Base-by-base conservation (phyloP, 805 yeast species). In the Candida sonorensis region DNA sequence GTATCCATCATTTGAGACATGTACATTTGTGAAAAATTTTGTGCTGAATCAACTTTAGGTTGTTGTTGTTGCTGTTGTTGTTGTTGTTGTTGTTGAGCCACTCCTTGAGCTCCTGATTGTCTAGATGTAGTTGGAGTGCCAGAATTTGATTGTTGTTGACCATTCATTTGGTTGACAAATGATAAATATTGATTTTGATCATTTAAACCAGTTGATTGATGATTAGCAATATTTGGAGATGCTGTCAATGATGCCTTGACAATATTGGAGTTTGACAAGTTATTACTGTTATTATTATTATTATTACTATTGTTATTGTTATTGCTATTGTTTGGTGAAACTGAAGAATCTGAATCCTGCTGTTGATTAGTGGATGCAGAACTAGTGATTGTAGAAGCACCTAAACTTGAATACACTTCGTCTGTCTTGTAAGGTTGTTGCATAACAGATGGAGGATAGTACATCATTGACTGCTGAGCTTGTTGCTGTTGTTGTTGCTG, bases 401-500 rank as follows among this genome's bases (percentile, higher is more conserved):
- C 33, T 14, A 44, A 27, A 9, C 45, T 31, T 10, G 55, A 52
- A 29, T 47, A 44, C 17, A 44, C 18, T 24, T 47, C 51, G 25
- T 50, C 55, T n/a, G 49, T 32, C 26, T 50, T 50, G 32, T 41
- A 42, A 29, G 40, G 48, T 26, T 43, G 44, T 31, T 39, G 45
- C 35, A 37, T 36, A 40, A 38, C 26, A 28, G 32, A 34, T 16
- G 46, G 40, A 20, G 38, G 44, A 17, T 40, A 39, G 26, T 41
- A 37, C 11, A 18, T 23, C 9, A 36, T 37, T 10, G 46, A 34
- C 14, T 17, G 29, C 31, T 36, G 26, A 13, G 13, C 15, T 10
- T 23, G 25, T 8, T 17, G 32, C 20, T 29, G 33, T 11, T 17
- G 24, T 27, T 30, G 42, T n/a, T 34, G 22, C 13, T 29, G 31